Evolutionary conservation across 169 alveolate species (phyloP).

Genomic region (Plasmodium vinckei): DNA sequence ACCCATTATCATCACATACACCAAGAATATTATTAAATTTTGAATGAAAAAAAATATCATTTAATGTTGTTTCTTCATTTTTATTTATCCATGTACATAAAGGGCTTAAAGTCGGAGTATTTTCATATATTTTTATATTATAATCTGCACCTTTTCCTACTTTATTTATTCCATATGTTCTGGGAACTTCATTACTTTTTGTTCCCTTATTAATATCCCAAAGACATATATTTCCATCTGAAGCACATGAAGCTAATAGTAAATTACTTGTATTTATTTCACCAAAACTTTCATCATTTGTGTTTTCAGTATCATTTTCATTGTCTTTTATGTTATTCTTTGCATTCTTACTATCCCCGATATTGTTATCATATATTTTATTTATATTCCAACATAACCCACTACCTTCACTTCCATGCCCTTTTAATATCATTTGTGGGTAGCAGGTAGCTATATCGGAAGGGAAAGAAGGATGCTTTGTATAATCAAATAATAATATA

Average conservation of each 20-base stretch:
- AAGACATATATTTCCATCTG: constrained; percentile 90
- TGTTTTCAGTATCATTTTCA: neutral
- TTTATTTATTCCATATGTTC: constrained; percentile 75
- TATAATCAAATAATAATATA: constrained; percentile 92
- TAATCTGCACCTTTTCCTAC: constrained; percentile 59
- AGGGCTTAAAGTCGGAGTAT: constrained; percentile 54
- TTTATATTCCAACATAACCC: constrained; percentile 92
- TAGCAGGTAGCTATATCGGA: constrained; percentile 86
- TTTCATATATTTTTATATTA: constrained; percentile 35
- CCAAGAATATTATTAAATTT: constrained; percentile 64
- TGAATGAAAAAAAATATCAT: constrained; percentile 65
- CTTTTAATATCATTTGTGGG: constrained; percentile 92
- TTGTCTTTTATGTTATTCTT: neutral
- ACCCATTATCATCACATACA: constrained; percentile 69
- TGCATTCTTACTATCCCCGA: neutral
- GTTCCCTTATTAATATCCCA: constrained; percentile 91
- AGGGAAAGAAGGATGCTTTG: constrained; percentile 94
- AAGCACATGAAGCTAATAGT: constrained; percentile 91
- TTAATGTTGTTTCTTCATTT: constrained; percentile 37
- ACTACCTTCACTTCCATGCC: constrained; percentile 94
- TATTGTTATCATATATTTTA: constrained; percentile 19
- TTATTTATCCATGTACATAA: constrained; percentile 55
- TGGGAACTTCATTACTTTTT: constrained; percentile 59
- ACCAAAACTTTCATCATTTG: constrained; percentile 2
- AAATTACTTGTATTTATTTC: constrained; percentile 80